Evolutionary conservation across 805 yeast genomes (phyloP).

Genomic region (Kluyveromyces siamensis): DNA sequence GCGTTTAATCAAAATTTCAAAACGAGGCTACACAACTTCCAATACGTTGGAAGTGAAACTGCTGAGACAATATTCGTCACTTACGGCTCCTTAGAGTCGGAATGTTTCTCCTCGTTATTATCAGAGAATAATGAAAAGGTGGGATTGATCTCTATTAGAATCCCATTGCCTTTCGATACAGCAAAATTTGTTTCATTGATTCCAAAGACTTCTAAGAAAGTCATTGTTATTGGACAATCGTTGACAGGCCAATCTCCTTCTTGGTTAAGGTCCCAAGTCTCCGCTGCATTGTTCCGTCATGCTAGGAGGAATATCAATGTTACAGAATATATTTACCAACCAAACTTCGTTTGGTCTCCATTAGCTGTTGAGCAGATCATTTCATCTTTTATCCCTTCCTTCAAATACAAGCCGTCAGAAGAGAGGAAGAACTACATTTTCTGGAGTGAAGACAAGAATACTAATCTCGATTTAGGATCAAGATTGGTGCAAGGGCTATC

Average conservation of each 20-base stretch:
- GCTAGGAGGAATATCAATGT: conserved; percentile 31
- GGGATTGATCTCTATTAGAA: conserved; percentile 64
- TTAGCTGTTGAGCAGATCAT: conserved; percentile 42
- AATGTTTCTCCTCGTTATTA: conserved; percentile 41
- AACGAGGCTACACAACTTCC: conserved; percentile 20
- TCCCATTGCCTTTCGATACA: conserved; percentile 72
- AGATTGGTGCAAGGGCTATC: conserved; percentile 64
- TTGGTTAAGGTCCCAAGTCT: conserved; percentile 57
- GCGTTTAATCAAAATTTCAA: conserved; percentile 21
- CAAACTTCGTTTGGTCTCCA: conserved; percentile 48
- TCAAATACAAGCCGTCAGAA: conserved; percentile 6
- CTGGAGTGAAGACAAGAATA: conserved; percentile 63
- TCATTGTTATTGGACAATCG: conserved; percentile 64
- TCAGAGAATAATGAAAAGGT: conserved; percentile 31
- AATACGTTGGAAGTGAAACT: conserved; percentile 53
- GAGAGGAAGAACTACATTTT: conserved; percentile 32
- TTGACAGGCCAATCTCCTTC: conserved; percentile 30
- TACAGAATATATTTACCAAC: conserved; percentile 44
- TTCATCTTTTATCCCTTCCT: conserved; percentile 29
- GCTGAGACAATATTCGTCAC: conserved; percentile 73
- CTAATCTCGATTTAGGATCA: conserved; percentile 46
- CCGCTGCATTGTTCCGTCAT: conserved; percentile 56
- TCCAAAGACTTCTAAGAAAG: conserved; percentile 47
- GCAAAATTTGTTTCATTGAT: conserved; percentile 48
- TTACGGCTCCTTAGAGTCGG: conserved; percentile 65